Evolutionary conservation across 257 asterid genomes (phyloP), one percentile per base, ranked within the genome.

Genomic region (Catharanthus roseus): DNA sequence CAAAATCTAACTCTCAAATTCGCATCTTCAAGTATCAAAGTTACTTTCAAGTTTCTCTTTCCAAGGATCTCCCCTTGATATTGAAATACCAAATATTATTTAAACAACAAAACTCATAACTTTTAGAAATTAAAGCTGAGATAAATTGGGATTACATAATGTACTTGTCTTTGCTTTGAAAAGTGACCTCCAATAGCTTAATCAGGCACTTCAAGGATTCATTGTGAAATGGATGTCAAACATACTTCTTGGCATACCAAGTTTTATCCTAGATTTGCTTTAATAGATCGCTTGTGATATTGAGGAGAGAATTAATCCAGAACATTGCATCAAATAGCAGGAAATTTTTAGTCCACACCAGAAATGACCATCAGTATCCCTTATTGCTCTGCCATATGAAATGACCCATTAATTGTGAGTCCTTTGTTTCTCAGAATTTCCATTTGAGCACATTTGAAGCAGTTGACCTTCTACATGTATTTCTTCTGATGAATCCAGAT

Each of bases 401-500:
- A 58, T 74, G 73, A 36, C 64, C 67, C 33, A 21, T 77, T 67
- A 57, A 67, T n/a, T 8, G 21, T 77, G n/a, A 62, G 42, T 44
- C 68, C 71, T 75, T 65, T 74, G 72, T 24, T 66, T 78, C 77
- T 70, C 93, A 95, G 99, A 75, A 82, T 28, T 80, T 86, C 74
- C 90, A 78, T 79, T 77, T 95, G 85, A 95, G 83, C 77, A 79
- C 89, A 70, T 73, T 83, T 78, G 97, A 91, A 85, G 98, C 98
- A 68, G 83, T 91, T 34, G 93, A 83, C 62, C 80, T 87, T 78
- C 82, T 95, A 81, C 96, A 88, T 79, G 81, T 81, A 70, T 95
- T 81, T 85, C 93, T 95, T 56, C 81, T 86, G 28, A 95, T 95
- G 99, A 85, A 85, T 77, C 99, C 98, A n/a, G 89, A 90, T 74